Base-by-base conservation (phyloP, 306 rosid genomes). In the Hylodesmum podocarpum region DNA sequence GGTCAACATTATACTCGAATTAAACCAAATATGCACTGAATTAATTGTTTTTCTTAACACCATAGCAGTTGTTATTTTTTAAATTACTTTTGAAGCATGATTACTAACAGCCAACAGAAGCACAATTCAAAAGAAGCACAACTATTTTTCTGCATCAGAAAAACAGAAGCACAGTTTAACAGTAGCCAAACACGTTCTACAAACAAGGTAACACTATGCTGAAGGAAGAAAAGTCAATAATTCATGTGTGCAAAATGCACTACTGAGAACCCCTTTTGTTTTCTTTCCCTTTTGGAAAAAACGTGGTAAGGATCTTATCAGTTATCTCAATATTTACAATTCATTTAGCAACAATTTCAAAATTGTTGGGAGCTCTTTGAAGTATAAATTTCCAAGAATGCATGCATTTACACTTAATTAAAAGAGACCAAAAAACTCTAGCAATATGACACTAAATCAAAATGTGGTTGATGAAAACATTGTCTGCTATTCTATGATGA, bases 401-500 rank as follows among this genome's bases (percentile, higher is more conserved):
- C 72, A 84, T 75, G 66, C 77, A 83, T 76, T 68, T 70, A 87
- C 89, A 91, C 58, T 83, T 84, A 66, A 81, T 47, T 68, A 65
- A 77, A 76, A 58, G 37, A 73, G 70, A 41, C 43, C 27, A 65
- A 59, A 54, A 59, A 75, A 51, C 58, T 57, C 18, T 63, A 43
- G 61, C 29, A 63, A 64, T 31, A 58, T 24, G 27, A 40, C 43
- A 80, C 82, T 86, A 88, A 70, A 87, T 69, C 58, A 36, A 71
- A 77, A 34, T 69, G 72, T 65, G 78, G 59, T 82, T 87, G 82
- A 82, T 75, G 44, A 80, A 76, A 77, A 82, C 88, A 61, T 51
- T 67, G 84, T 72, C 85, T 79, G 82, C 83, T 78, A 82, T 80
- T 88, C 89, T 95, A 72, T 81, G 96, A 63, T 82, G 97, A 8